Evolutionary conservation across 2,329 filamentous ascomycete genomes (phyloP).

Genomic region (Balansia obtecta): DNA sequence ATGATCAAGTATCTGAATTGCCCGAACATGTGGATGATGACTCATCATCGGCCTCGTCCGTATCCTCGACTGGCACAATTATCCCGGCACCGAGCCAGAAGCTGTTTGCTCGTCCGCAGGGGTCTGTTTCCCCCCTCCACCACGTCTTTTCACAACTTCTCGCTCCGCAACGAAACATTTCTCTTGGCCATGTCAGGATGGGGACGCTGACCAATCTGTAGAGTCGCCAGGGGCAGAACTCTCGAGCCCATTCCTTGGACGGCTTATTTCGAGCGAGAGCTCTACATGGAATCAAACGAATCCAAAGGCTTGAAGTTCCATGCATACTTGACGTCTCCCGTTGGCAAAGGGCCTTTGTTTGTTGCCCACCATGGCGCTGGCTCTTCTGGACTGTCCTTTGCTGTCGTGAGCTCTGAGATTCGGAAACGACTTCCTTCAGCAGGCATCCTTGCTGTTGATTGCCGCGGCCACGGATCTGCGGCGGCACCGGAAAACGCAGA

Average conservation of each 20-base stretch:
- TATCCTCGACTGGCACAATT: conserved; percentile 86
- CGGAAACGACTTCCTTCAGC: conserved; percentile 64
- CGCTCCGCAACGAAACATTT: conserved; percentile 10
- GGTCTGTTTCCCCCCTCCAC: conserved; percentile 29
- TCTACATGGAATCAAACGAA: conserved; percentile 50
- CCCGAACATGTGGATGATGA: conserved; percentile 42
- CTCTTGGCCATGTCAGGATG: conserved; percentile 1
- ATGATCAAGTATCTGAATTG: conserved; percentile 32
- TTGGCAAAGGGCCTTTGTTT: conserved; percentile 65
- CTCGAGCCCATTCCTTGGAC: conserved; percentile 69
- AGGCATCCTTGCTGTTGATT: conserved; percentile 76
- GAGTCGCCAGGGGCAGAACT: conserved; percentile 37
- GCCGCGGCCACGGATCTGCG: conserved; percentile 73
- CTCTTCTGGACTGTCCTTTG: conserved; percentile 86
- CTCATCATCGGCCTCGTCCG: conserved; percentile 66
- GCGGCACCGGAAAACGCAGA: conserved; percentile 27
- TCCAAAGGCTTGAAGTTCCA: conserved; percentile 53
- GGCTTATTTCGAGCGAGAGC: conserved; percentile 78
- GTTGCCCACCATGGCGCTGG: conserved; percentile 92
- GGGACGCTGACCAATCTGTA: conserved; percentile 16
- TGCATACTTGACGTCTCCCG: conserved; percentile 76
- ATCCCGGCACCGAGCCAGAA: conserved; percentile 64
- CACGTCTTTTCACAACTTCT: not conserved
- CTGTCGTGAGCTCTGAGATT: conserved; percentile 65
- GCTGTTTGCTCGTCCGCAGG: conserved; percentile 58